Conservation (phyloP, 192 early-diverging fungal species). For the Allomyces javanicus region DNA sequence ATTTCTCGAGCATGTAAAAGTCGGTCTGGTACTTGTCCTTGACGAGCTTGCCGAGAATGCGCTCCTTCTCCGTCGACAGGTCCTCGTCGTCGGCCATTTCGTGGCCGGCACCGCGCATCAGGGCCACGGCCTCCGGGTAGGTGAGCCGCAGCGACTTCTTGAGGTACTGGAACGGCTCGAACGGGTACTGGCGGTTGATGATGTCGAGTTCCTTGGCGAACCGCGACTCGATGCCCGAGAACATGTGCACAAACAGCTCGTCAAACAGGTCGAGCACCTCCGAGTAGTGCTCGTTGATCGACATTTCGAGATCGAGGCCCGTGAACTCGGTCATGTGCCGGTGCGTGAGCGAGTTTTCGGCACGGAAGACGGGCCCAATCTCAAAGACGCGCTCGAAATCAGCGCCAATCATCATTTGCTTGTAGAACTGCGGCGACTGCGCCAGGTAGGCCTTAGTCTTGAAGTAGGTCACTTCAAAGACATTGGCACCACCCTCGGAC, state of each 20-base stretch:
- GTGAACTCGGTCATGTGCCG: slow-evolving; percentile 98
- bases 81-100: slow-evolving; percentile 89
- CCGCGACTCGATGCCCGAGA: slow-evolving; percentile 65
- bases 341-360: slow-evolving; percentile 92
- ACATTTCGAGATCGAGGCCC: slow-evolving; percentile 97
- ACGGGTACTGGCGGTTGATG: slow-evolving; percentile 76
- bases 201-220: slow-evolving; percentile 67
- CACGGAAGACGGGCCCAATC: slow-evolving; percentile 94
- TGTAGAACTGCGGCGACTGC: slow-evolving; percentile 97
- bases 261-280: slow-evolving; percentile 89
- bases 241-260: slow-evolving; percentile 78
- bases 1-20: slow-evolving; percentile 99
- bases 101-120: slow-evolving; percentile 70
- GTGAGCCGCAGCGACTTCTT: slow-evolving; percentile 64
- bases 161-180: slow-evolving; percentile 71
- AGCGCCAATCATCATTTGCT: slow-evolving; percentile 95
- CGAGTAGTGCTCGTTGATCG: slow-evolving; percentile 97
- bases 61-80: slow-evolving; percentile 72
- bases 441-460: slow-evolving; percentile 82
- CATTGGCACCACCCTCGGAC: slow-evolving; percentile 91
- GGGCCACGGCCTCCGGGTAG: slow-evolving; percentile 71
- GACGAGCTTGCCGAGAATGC: slow-evolving; percentile 65
- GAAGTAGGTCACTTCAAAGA: slow-evolving; percentile 96
- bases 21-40: slow-evolving; percentile 88
- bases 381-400: slow-evolving; percentile 98